A percentile compares a stretch with the other conserved stretches of the same genome.
Evolutionary conservation across 176 grass and related monocot species (phyloP).

Genomic region (Microstegium vimineum): DNA sequence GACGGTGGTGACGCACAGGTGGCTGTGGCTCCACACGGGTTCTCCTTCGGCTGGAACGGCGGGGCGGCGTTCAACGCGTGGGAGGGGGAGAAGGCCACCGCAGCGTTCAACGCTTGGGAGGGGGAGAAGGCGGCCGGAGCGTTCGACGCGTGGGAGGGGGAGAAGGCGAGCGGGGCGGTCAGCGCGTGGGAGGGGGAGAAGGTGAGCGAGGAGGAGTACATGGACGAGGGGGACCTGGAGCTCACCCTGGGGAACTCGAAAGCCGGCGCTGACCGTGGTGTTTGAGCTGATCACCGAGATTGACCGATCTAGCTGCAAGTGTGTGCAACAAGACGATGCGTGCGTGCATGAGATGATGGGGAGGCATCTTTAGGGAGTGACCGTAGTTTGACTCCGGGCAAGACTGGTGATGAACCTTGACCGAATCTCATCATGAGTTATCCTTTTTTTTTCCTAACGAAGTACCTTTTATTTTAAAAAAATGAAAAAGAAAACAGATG

Average conservation of each 20-base stretch:
- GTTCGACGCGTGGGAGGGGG: neutral
- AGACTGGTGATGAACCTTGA: neutral
- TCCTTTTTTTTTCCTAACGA: neutral
- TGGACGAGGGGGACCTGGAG: constrained; percentile 53
- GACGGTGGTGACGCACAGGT: neutral
- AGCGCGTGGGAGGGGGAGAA: constrained; percentile 56
- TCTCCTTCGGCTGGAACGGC: neutral
- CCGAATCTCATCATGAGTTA: neutral
- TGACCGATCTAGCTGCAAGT: neutral
- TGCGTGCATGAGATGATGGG: neutral
- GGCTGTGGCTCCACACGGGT: neutral
- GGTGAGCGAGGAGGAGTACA: constrained; percentile 45
- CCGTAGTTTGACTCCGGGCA: neutral
- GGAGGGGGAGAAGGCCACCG: neutral
- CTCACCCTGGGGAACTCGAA: constrained; percentile 8
- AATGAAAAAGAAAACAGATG: constrained; percentile 24
- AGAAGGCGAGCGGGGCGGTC: neutral
- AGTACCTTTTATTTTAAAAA: neutral
- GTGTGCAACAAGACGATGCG: neutral
- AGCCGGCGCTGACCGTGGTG: constrained; percentile 42
- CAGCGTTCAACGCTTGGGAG: neutral
- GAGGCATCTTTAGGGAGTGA: neutral
- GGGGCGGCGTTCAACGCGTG: constrained; percentile 23
- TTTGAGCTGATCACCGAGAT: neutral
- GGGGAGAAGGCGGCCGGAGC: neutral